phyloP scores from a whole-genome alignment of 2,329 filamentous ascomycete species.

The Myrmaecium sp. region DNA sequence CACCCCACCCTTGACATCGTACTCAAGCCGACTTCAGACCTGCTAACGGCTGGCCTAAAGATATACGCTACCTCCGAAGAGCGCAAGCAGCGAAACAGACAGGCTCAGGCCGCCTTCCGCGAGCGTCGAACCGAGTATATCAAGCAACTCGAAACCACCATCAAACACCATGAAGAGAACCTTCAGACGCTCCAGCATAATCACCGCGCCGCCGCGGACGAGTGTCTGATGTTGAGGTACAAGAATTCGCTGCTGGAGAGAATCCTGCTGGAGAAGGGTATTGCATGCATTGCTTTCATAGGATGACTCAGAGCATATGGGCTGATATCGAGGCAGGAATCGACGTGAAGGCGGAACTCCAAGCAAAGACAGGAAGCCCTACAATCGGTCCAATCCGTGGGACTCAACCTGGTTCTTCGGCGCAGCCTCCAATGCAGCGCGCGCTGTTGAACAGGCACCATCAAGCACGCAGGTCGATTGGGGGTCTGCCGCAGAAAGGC shows the following conservation, averaged over 20 bases:
- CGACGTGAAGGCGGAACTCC: constrained; percentile 90
- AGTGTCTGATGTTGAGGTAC: constrained; percentile 95
- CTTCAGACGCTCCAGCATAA: constrained; percentile 84
- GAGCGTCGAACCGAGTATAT: constrained; percentile 97
- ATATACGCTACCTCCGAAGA: constrained; percentile 98
- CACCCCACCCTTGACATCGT: no score
- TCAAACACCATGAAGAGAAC: constrained; percentile 91
- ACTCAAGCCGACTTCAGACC: no score
- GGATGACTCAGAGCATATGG: constrained; percentile 1
- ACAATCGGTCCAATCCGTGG: constrained; percentile 49
- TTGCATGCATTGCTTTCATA: no score
- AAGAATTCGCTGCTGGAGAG: constrained; percentile 95
- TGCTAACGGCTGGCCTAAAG: no score
- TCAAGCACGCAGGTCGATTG: constrained; percentile 52
- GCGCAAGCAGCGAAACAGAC: constrained; percentile 90
- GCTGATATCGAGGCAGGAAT: constrained; percentile 44
- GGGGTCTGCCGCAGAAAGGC: constrained; percentile 59
- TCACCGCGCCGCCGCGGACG: constrained; percentile 84
- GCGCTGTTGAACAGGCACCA: constrained; percentile 63
- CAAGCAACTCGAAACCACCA: constrained; percentile 94
- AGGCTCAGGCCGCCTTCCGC: constrained; percentile 92
- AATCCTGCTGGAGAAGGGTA: constrained; percentile 91
- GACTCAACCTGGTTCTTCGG: constrained; percentile 43
- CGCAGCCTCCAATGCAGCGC: constrained; percentile 53
- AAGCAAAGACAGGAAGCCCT: constrained; percentile 79